Evolutionary conservation across 768 basidiomycete species (phyloP), one percentile per base, ranked within the genome.

Genomic region (Leccinum boreale): DNA sequence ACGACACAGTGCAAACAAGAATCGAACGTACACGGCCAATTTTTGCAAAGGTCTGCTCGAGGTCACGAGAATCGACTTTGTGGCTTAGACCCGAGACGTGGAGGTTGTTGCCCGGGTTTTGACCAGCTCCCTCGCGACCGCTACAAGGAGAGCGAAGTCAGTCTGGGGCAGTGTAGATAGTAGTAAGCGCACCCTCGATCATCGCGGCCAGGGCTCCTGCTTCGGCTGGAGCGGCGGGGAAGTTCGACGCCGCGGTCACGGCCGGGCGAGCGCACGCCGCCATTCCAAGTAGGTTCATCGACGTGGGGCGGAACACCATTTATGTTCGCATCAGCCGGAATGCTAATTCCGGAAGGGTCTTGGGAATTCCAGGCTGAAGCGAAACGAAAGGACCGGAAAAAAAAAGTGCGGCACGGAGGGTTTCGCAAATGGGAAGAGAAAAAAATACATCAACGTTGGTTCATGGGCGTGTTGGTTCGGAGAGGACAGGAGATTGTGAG

Each of bases 1-100:
- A 46, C 7, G 7, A 50, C 47, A 4, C 1, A 33, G 33, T 3
- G 23, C 2, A 46, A 33, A 58, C 1, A 4, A 29, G 24, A 5
- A 21, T 15, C 3, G 21, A 15, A 80, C 86, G 60, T 64, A 92
- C 92, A 66, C 87, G 80, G 56, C 97, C 97, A 74, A 87, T 84
- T 75, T 94, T 95, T 59, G 84, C 80, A 71, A 99, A 99, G 8
- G 85, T 84, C 14, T 85, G 83, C 73, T 97, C 94, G 55, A 99
- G 87, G 65, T 92, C 89, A 55, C 89, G 85, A 35, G 89, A 90
- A 67, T 94, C 93, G 57, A 86, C 79, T 55, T 78, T 80, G 70
- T 77, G 79, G 49, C 78, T 80, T 31, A 87, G 73, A 24, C 83
- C 80, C 23, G 85, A 85, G 61, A 86, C 76, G 58, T 85, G 71